A percentile compares a stretch with the other conserved stretches of the same genome.
Evolutionary conservation across 176 grass and related monocot species (phyloP).

Genomic region (Phoenix dactylifera): DNA sequence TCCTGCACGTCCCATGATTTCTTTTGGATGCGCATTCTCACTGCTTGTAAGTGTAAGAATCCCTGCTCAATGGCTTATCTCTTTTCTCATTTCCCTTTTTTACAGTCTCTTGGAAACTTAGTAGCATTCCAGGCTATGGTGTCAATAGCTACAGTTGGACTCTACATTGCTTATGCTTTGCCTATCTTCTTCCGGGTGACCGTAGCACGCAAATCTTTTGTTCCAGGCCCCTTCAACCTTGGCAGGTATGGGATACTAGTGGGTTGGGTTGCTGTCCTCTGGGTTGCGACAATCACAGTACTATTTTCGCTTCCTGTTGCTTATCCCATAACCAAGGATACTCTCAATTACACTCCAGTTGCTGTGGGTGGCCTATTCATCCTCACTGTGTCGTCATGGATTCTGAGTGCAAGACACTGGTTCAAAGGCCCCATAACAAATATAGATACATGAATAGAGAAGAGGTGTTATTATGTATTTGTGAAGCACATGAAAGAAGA

Average conservation of each 20-base stretch:
- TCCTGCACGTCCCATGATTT: too few species aligned
- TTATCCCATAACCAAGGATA: constrained; percentile 80
- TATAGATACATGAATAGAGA: constrained; percentile 21
- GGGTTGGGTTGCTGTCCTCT: constrained; percentile 76
- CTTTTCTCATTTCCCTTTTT: background rate
- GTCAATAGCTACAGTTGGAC: constrained; percentile 82
- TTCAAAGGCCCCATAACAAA: constrained; percentile 71
- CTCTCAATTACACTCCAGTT: too few species aligned
- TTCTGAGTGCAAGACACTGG: constrained; percentile 65
- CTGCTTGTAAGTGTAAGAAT: too few species aligned
- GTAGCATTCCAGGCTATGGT: constrained; percentile 99
- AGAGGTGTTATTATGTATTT: background rate
- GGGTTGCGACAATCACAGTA: constrained; percentile 89
- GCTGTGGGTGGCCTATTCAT: too few species aligned
- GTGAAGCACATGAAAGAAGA: background rate
- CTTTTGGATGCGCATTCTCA: too few species aligned
- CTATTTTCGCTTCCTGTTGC: constrained; percentile 80
- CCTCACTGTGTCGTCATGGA: too few species aligned
- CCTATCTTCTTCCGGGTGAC: constrained; percentile 87
- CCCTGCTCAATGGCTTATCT: too few species aligned
- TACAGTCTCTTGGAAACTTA: constrained; percentile 73
- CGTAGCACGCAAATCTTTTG: constrained; percentile 54
- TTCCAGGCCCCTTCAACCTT: constrained; percentile 71
- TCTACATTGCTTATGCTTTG: constrained; percentile 81
- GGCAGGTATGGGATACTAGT: constrained; percentile 50